These are phyloP conservation scores for Xanthoceras sorbifolium DNA, from an alignment of 345 rosid genomes.

Conservation along the genomic window DNA sequence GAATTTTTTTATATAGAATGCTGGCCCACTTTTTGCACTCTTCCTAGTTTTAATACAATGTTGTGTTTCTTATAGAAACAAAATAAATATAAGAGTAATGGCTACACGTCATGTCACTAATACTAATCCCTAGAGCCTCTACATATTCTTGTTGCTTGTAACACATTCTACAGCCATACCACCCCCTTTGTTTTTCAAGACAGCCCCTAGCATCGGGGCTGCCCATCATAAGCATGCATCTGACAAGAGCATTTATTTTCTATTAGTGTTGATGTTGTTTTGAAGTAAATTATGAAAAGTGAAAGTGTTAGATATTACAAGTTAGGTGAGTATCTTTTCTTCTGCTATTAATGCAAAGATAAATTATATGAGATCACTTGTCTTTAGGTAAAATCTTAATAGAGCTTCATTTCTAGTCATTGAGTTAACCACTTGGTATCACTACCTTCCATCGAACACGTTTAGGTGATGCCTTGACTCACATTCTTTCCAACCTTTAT, in stretches of 20 bases:
- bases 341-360: background rate
- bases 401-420: background rate
- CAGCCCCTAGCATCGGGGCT: background rate
- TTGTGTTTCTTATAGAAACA: background rate
- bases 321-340: background rate
- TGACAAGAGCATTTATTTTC: background rate
- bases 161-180: background rate
- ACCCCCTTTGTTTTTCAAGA: background rate
- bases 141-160: background rate
- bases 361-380: background rate
- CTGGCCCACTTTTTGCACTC: background rate
- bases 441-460: background rate
- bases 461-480: background rate
- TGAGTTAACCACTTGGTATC: background rate
- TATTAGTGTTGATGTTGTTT: background rate
- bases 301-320: slow-evolving; percentile 4
- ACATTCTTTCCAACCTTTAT: background rate
- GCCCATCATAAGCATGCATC: background rate
- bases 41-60: background rate
- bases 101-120: background rate
- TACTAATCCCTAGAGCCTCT: background rate
- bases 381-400: background rate
- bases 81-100: background rate
- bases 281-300: background rate
- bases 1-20: background rate